These are phyloP conservation scores for Viola pubescens DNA, from an alignment of 441 rosid genomes.

Conservation along the genomic window DNA sequence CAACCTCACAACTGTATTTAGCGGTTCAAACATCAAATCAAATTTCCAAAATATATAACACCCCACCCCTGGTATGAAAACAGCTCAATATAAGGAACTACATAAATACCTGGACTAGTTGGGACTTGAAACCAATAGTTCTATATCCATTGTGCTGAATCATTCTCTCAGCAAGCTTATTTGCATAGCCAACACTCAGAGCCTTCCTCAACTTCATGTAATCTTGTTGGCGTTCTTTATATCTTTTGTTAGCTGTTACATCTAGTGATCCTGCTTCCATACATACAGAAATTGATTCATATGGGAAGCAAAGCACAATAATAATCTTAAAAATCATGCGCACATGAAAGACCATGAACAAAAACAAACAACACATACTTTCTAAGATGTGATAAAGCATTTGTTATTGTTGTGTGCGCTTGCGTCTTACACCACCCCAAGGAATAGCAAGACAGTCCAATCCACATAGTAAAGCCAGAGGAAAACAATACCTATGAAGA, in stretches of 20 bases:
- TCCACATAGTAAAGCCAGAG: too few species aligned
- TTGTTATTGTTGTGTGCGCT: not conserved
- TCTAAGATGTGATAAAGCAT: not conserved
- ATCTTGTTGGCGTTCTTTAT: conserved; percentile 36
- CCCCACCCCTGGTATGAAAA: not conserved
- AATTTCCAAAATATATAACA: conserved; percentile 3
- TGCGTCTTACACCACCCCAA: too few species aligned
- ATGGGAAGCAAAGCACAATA: not conserved
- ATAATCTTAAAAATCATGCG: not conserved
- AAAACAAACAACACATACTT: not conserved
- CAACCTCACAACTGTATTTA: not conserved
- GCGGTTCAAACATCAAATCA: not conserved
- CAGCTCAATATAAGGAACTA: not conserved
- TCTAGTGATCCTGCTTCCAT: conserved; percentile 62
- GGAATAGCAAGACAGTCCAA: too few species aligned
- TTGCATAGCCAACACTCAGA: conserved; percentile 73
- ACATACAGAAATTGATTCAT: conserved; percentile 5
- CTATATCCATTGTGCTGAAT: conserved; percentile 85
- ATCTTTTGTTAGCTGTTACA: conserved; percentile 44
- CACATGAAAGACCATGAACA: not conserved
- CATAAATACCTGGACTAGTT: conserved; percentile 68
- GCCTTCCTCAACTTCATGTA: conserved; percentile 83
- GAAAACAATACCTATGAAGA: too few species aligned
- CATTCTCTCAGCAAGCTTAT: conserved; percentile 90
- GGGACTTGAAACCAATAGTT: conserved; percentile 69